phyloP scores from a whole-genome alignment of 768 basidiomycete species.

The Lepiota venenata region DNA sequence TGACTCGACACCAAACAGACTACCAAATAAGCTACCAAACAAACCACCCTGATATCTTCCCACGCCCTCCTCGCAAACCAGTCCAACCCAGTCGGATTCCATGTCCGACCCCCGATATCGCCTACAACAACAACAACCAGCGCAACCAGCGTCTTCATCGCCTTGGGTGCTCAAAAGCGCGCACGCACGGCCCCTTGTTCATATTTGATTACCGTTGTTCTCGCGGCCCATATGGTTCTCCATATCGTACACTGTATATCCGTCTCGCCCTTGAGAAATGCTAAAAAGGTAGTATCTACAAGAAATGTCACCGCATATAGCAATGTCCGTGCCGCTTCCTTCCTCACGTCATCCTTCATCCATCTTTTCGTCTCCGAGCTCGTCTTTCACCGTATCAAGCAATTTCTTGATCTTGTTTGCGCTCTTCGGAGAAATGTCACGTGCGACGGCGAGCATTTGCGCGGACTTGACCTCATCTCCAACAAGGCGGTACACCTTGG shows the following conservation, averaged over 20 bases:
- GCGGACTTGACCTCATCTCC: slow-evolving; percentile 80
- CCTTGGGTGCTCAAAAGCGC: not conserved
- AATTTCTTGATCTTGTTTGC: slow-evolving; percentile 79
- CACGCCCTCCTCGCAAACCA: slow-evolving; percentile 9
- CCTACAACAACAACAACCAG: not conserved
- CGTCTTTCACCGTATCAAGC: slow-evolving; percentile 67
- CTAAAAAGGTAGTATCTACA: slow-evolving; percentile 21
- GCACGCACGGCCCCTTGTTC: not conserved
- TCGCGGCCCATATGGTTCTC: not conserved
- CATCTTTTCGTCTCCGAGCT: slow-evolving; percentile 59
- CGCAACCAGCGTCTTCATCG: not conserved
- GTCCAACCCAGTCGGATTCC: slow-evolving; percentile 3
- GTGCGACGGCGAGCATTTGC: slow-evolving; percentile 82
- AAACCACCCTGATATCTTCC: slow-evolving; percentile 13
- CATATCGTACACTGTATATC: slow-evolving; percentile 9
- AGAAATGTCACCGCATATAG: slow-evolving; percentile 32
- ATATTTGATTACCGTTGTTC: not conserved
- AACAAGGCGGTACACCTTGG: slow-evolving; percentile 82
- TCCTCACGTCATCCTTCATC: slow-evolving; percentile 59
- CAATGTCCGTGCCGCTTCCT: slow-evolving; percentile 13
- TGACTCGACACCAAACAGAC: slow-evolving; percentile 18
- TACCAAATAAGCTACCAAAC: slow-evolving; percentile 15
- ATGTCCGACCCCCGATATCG: slow-evolving; percentile 5
- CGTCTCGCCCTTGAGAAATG: slow-evolving; percentile 6
- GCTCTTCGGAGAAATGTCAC: slow-evolving; percentile 93